These are phyloP conservation scores for Xylaria polymorpha DNA, from an alignment of 2,329 filamentous ascomycete genomes.

Conservation along the genomic window DNA sequence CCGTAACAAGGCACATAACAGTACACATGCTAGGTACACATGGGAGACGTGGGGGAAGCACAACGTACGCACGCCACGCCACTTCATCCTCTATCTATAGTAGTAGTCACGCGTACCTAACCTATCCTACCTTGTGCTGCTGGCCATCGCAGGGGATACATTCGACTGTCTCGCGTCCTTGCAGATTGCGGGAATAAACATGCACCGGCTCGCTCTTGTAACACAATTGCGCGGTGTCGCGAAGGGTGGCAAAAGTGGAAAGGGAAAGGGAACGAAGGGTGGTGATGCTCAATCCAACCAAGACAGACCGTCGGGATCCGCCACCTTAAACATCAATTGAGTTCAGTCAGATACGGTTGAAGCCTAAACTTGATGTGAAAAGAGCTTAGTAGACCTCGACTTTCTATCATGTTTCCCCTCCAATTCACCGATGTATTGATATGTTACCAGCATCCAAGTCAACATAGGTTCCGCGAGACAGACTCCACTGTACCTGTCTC, in stretches of 20 bases:
- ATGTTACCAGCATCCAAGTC: not conserved
- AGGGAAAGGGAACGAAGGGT: not conserved
- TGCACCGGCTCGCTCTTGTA: not conserved
- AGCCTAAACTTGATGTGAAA: not conserved
- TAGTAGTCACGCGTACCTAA: not conserved
- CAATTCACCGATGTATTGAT: not conserved
- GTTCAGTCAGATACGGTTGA: not conserved
- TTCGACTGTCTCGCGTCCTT: slow-evolving; percentile 12
- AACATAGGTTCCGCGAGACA: not conserved
- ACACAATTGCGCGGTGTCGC: not conserved
- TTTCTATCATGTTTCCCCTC: not conserved
- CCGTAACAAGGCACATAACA: not conserved
- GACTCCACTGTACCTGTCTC: not conserved
- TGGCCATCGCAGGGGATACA: slow-evolving; percentile 3
- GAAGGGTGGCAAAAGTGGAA: not conserved
- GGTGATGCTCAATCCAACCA: not conserved
- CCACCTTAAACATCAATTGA: not conserved
- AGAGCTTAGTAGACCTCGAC: not conserved
- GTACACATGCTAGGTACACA: not conserved
- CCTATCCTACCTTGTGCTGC: slow-evolving; percentile 5
- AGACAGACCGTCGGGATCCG: not conserved
- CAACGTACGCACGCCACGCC: slow-evolving; percentile 3
- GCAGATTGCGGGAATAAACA: slow-evolving; percentile 5
- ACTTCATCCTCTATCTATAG: not conserved
- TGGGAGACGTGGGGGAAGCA: not conserved